Evolutionary conservation across 2,329 filamentous ascomycete genomes (phyloP).

Genomic region (Capronia epimyces): DNA sequence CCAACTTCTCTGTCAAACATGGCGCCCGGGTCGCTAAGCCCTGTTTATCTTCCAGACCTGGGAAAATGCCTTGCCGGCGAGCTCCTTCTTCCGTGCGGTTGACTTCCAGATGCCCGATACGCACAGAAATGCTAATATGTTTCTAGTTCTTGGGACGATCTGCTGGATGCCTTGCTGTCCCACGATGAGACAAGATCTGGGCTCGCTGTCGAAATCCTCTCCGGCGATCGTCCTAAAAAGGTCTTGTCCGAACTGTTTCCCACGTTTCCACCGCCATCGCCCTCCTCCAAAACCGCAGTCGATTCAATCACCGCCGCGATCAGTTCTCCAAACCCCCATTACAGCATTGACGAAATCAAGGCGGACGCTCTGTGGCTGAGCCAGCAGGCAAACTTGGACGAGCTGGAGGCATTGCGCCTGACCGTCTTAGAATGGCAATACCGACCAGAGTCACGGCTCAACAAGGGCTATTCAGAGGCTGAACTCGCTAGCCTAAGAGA

Average conservation of each 20-base stretch:
- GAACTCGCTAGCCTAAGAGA: slow-evolving; percentile 71
- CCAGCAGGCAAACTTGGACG: slow-evolving; percentile 68
- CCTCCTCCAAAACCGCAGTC: slow-evolving; percentile 60
- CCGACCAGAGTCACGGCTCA: slow-evolving; percentile 66
- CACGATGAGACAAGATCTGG: slow-evolving; percentile 12
- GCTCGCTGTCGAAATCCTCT: slow-evolving; percentile 14
- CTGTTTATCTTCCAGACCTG: slow-evolving; percentile 18
- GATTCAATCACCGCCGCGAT: slow-evolving; percentile 84
- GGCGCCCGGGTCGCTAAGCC: slow-evolving; percentile 18
- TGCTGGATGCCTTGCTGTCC: slow-evolving; percentile 20
- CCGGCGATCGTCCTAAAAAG: slow-evolving; percentile 14
- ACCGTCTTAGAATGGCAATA: slow-evolving; percentile 79
- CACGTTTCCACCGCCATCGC: slow-evolving; percentile 11
- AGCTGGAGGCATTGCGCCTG: slow-evolving; percentile 74
- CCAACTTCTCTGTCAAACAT: slow-evolving; percentile 17
- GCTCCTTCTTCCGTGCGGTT: slow-evolving; percentile 16
- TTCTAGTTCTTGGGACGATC: slow-evolving; percentile 25
- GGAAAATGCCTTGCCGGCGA: slow-evolving; percentile 33
- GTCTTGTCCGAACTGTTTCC: slow-evolving; percentile 17
- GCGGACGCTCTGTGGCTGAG: slow-evolving; percentile 82
- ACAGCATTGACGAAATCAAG: slow-evolving; percentile 74
- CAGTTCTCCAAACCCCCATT: slow-evolving; percentile 58
- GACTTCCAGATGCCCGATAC: neutral
- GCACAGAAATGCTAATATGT: slow-evolving; percentile 6
- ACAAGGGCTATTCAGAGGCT: slow-evolving; percentile 67